Percentiles rank a stretch among this genome's conserved stretches.
Evolutionary conservation across 805 yeast genomes (phyloP).

Genomic region (Saccharomyces paradoxus): DNA sequence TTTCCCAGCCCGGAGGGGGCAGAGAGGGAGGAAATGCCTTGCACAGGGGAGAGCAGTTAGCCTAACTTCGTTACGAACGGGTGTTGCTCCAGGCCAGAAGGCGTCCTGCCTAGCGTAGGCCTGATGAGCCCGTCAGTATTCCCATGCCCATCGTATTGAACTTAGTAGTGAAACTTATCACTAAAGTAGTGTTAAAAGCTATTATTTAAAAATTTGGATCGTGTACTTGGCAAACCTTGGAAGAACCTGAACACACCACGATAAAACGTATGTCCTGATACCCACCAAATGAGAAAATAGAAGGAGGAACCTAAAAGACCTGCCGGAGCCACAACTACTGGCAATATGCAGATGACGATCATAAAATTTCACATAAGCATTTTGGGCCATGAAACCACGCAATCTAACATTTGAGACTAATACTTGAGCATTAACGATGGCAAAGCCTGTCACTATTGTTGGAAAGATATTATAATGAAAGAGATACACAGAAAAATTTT

Average conservation of each 20-base stretch:
- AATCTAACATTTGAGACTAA: neutral
- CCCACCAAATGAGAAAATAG: neutral
- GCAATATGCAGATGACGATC: neutral
- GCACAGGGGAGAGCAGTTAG: neutral
- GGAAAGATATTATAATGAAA: neutral
- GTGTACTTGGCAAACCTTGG: neutral
- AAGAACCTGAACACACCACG: slow-evolving; percentile 22
- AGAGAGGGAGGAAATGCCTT: no score
- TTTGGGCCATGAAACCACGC: neutral
- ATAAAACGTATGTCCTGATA: slow-evolving; percentile 24
- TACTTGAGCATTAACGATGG: neutral
- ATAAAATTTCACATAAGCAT: neutral
- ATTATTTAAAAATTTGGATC: neutral
- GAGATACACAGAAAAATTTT: no score
- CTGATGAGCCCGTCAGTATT: neutral
- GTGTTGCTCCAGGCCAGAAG: neutral
- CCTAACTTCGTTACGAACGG: neutral
- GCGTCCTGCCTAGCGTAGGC: neutral
- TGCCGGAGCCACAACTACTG: neutral
- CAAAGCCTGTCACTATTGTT: no score
- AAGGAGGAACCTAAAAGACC: neutral
- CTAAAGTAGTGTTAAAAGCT: neutral
- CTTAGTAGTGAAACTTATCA: neutral
- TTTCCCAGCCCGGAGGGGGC: no score
- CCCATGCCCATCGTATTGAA: neutral